Evolutionary conservation across 2,329 filamentous ascomycete species (phyloP), one percentile per base, ranked within the genome.

Genomic region (Hirsutella rhossiliensis): DNA sequence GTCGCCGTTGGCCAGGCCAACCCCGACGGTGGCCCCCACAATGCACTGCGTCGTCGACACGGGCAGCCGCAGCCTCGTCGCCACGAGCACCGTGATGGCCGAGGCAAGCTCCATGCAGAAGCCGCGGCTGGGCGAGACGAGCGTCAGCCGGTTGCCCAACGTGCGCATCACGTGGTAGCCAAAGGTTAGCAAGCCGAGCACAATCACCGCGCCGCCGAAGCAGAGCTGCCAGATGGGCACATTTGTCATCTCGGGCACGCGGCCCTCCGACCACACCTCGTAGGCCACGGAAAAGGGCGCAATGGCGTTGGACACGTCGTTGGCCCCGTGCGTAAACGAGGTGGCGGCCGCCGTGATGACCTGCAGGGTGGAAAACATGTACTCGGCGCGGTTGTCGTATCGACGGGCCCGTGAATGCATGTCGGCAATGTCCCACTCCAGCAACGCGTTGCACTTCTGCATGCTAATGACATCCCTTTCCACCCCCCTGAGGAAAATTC

Each of bases 141-240:
- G 63, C 13, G 73, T 76, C 48, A 76, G 64, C 38, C 72, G 66
- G 59, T 76, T 76, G 9, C 73, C 73, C 45, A 76, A 65, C 40
- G 69, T 70, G 42, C 71, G 66, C 71, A 78, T 77, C 53, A 80
- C 78, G 53, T 80, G 76, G 58, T 79, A 80, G 8, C 77, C 76
- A 51, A 78, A 80, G 11, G 74, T 77, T 60, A 73, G 66, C 46
- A 80, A 63, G 17, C 76, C 76, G n/a, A 77, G 54, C 38, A 71
- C 70, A 23, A 77, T 71, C 40, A 63, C 61, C 1, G 62, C 56
- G 46, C 70, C 70, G 15, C 71, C 68, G 28, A 71, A 64, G 41
- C 66, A 65, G 13, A 75, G 58, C 46, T 74, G 62, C 69, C 72
- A 76, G 34, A 70, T 50, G 1, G 71, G 72, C 15, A 71, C 66